phyloP scores from a whole-genome alignment of 345 rosid genomes.

The Lepidium didymum region DNA sequence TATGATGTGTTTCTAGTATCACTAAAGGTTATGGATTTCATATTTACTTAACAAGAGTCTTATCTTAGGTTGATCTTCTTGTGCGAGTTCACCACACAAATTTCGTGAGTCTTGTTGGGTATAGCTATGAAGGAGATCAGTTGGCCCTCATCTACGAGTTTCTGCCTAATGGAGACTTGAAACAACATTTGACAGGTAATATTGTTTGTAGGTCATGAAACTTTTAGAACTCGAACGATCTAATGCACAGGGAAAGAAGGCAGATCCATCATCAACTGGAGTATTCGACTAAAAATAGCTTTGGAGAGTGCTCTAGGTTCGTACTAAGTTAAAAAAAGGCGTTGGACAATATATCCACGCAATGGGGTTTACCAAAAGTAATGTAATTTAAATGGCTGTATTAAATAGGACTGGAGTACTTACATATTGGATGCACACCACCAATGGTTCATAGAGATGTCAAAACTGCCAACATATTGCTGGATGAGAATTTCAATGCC shows the following conservation, averaged over 20 bases:
- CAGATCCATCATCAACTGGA: slow-evolving; percentile 9
- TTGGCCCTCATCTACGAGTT: too few species aligned
- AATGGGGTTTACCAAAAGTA: background rate
- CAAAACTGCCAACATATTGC: slow-evolving; percentile 38
- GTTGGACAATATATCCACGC: background rate
- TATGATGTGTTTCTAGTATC: too few species aligned
- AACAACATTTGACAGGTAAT: too few species aligned
- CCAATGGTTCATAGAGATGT: slow-evolving; percentile 43
- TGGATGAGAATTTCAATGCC: slow-evolving; percentile 36
- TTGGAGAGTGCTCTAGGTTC: slow-evolving; percentile 42
- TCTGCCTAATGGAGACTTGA: too few species aligned
- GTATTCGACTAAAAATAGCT: too few species aligned
- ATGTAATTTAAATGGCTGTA: background rate
- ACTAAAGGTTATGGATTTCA: too few species aligned
- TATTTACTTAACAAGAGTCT: too few species aligned
- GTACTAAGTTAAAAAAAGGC: background rate
- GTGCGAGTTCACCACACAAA: too few species aligned
- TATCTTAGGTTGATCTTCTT: too few species aligned
- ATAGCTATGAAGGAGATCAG: too few species aligned
- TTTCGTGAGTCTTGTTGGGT: too few species aligned
- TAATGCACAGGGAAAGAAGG: background rate
- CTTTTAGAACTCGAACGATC: background rate
- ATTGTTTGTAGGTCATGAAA: background rate
- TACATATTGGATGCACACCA: slow-evolving; percentile 28
- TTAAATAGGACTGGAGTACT: slow-evolving; percentile 6